phyloP scores from a whole-genome alignment of 2,329 filamentous ascomycete genomes.

The Harringtonia aguacate region DNA sequence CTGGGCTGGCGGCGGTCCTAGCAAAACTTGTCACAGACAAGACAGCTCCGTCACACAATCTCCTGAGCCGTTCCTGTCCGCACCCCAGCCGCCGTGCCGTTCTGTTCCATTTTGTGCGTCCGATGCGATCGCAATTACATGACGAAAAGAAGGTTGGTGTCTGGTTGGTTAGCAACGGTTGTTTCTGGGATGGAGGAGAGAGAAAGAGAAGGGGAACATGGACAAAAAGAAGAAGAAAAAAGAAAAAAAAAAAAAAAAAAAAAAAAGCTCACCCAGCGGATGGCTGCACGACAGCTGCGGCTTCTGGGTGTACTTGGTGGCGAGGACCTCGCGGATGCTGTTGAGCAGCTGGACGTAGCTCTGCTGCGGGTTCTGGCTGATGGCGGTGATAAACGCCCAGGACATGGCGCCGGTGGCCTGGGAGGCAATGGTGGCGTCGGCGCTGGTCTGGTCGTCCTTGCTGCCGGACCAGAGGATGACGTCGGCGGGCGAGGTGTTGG shows the following conservation, averaged over 20 bases:
- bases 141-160: slow-evolving; percentile 56
- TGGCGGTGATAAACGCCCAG: slow-evolving; percentile 84
- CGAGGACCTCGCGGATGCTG: slow-evolving; percentile 82
- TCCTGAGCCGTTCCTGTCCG: too few relatives aligned
- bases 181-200: slow-evolving; percentile 3
- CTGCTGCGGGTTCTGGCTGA: slow-evolving; percentile 90
- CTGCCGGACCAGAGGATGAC: slow-evolving; percentile 97
- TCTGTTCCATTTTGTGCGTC: too few relatives aligned
- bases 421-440: slow-evolving; percentile 78
- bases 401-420: slow-evolving; percentile 97
- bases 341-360: slow-evolving; percentile 94
- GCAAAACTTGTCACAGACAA: too few relatives aligned
- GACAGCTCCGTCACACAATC: too few relatives aligned
- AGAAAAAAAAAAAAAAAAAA: neutral
- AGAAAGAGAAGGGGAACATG: slow-evolving; percentile 8
- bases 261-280: slow-evolving; percentile 62
- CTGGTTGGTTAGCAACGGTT: slow-evolving; percentile 26
- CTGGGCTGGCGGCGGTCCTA: too few relatives aligned
- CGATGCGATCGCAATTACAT: too few relatives aligned
- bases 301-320: slow-evolving; percentile 84
- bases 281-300: slow-evolving; percentile 95
- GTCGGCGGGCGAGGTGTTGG: slow-evolving; percentile 88
- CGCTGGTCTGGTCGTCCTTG: slow-evolving; percentile 91
- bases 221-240: neutral
- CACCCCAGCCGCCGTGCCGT: too few relatives aligned